A percentile compares a stretch with the other conserved stretches of the same genome.
phyloP scores from a whole-genome alignment of 2,329 filamentous ascomycete genomes.

The Trichoderma simmonsii region DNA sequence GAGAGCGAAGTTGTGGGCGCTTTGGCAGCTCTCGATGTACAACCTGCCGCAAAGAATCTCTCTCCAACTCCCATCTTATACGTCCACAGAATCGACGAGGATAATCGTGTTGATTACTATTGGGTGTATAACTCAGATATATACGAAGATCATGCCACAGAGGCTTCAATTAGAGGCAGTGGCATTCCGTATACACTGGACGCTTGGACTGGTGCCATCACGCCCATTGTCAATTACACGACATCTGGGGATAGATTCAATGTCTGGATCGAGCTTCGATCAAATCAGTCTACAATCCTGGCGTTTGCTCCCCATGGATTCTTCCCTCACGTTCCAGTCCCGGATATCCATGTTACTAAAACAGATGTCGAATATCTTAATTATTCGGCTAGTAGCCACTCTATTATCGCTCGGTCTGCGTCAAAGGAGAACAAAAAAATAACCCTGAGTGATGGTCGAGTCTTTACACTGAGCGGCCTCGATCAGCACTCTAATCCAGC shows the following conservation, averaged over 20 bases:
- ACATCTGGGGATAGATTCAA: conserved; percentile 4
- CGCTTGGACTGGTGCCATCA: background rate
- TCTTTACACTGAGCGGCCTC: background rate
- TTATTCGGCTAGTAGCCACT: background rate
- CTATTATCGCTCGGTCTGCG: background rate
- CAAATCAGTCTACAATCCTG: background rate
- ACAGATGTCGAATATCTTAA: background rate
- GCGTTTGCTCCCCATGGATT: conserved; percentile 1
- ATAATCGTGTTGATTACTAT: background rate
- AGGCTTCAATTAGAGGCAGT: background rate
- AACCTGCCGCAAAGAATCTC: background rate
- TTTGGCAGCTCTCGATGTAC: background rate
- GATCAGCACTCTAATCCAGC: background rate
- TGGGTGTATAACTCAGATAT: conserved; percentile 11
- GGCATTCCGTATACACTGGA: background rate
- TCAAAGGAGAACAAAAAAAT: background rate
- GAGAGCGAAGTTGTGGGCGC: background rate
- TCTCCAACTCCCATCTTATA: background rate
- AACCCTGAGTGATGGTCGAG: background rate
- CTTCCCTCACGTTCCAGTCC: background rate
- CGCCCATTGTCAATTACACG: background rate
- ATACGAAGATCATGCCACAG: background rate
- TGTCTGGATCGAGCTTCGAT: background rate
- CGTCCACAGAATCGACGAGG: background rate
- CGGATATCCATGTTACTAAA: background rate